Evolutionary conservation across 2,329 filamentous ascomycete species (phyloP).

Genomic region (Endoconidiophora laricicola): DNA sequence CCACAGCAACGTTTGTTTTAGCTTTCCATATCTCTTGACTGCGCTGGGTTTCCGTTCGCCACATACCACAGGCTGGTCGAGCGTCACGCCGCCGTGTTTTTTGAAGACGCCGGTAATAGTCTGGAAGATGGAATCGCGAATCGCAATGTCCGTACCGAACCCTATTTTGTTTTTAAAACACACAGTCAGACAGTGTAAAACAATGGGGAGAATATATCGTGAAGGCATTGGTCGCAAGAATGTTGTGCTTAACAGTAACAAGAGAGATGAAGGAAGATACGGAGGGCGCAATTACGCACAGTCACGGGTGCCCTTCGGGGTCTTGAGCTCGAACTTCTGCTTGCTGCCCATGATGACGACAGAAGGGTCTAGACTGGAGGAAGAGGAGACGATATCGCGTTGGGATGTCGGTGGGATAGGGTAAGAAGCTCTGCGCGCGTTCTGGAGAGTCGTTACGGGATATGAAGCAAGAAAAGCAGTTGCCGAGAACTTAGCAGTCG

Average conservation of each 20-base stretch:
- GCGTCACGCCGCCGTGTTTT: slow-evolving; percentile 61
- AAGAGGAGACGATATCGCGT: neutral
- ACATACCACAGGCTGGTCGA: slow-evolving; percentile 52
- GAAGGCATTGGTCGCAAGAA: neutral
- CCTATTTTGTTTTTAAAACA: slow-evolving; percentile 21
- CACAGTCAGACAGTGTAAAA: slow-evolving; percentile 1
- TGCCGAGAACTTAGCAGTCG: neutral
- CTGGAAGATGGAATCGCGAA: slow-evolving; percentile 64
- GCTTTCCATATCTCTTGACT: neutral
- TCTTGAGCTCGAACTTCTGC: slow-evolving; percentile 57
- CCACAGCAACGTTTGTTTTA: neutral
- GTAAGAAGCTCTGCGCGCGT: neutral
- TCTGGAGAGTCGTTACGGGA: neutral
- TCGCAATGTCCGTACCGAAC: slow-evolving; percentile 61
- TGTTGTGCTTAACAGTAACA: neutral
- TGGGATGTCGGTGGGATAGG: neutral
- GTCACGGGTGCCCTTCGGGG: slow-evolving; percentile 81
- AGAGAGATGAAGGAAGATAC: neutral
- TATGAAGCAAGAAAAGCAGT: too few relatives aligned
- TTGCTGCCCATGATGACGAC: slow-evolving; percentile 23
- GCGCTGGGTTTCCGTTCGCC: neutral
- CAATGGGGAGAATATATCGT: neutral
- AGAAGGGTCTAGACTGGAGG: neutral
- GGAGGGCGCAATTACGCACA: slow-evolving; percentile 28
- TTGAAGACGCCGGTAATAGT: slow-evolving; percentile 68